Percentiles rank a stretch among this genome's conserved stretches.
Conservation (phyloP, 2,329 filamentous ascomycete species). For the Lizonia empirigonia region DNA sequence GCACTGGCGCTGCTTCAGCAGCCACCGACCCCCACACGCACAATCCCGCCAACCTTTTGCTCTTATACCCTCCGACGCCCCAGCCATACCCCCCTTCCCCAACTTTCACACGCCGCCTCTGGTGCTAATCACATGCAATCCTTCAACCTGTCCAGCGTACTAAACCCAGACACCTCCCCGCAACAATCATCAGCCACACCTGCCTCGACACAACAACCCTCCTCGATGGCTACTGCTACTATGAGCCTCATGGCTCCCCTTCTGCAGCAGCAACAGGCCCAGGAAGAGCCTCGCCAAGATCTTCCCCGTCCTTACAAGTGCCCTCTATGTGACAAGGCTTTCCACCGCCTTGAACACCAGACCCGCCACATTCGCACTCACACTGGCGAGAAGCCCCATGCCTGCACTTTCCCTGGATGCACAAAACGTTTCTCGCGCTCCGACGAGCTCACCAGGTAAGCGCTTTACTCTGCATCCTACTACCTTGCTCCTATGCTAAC, state of each 20-base stretch:
- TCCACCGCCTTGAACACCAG: conserved; percentile 97
- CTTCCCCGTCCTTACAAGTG: conserved; percentile 98
- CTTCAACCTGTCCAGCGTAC: conserved; percentile 45
- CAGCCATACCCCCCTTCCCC: conserved; percentile 44
- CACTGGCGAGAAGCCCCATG: conserved; percentile 97
- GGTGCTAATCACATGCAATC: conserved; percentile 50
- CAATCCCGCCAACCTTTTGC: conserved; percentile 31
- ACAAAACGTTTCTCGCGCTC: conserved; percentile 96
- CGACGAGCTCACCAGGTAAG: conserved; percentile 77
- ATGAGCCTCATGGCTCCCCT: conserved; percentile 59
- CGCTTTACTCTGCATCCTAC: not conserved
- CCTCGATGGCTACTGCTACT: conserved; percentile 51
- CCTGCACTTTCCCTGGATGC: conserved; percentile 93
- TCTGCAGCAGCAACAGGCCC: conserved; percentile 61
- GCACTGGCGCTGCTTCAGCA: conserved; percentile 24
- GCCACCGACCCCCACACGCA: conserved; percentile 38
- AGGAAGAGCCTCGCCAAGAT: conserved; percentile 71
- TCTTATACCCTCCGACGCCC: conserved; percentile 45
- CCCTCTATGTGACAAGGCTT: conserved; percentile 96
- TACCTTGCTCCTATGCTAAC: conserved; percentile 14
- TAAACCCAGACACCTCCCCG: conserved; percentile 42
- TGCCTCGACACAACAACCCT: conserved; percentile 18
- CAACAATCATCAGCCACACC: conserved; percentile 13
- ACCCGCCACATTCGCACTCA: conserved; percentile 91
- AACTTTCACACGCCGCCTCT: conserved; percentile 43